Evolutionary conservation across 371 early-diverging fungal species (phyloP).

Genomic region (Actinomortierella wolfii): DNA sequence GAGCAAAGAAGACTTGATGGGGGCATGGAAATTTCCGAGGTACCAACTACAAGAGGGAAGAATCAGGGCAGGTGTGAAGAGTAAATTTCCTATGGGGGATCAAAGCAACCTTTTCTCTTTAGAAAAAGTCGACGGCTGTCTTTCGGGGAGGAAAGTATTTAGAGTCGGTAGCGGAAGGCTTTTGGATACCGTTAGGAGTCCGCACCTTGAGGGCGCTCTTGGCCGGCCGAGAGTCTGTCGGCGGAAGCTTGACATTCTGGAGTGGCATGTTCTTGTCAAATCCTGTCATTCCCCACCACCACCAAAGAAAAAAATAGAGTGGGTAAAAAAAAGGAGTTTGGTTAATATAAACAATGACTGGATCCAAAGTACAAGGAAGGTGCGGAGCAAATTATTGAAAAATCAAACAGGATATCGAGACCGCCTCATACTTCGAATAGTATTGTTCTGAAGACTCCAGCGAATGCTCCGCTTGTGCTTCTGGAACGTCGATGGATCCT

Average conservation of each 20-base stretch:
- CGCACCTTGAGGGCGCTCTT: conserved; percentile 42
- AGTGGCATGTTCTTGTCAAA: conserved; percentile 38
- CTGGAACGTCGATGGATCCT: too few species aligned
- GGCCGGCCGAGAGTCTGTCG: conserved; percentile 21
- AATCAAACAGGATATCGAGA: too few species aligned
- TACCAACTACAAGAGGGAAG: too few species aligned
- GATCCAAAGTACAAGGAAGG: background rate
- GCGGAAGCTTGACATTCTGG: conserved; percentile 26
- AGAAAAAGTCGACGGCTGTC: too few species aligned
- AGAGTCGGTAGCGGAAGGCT: background rate
- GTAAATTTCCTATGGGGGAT: too few species aligned
- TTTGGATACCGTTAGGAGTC: conserved; percentile 22
- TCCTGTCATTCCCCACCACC: too few species aligned
- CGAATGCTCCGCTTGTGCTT: conserved; percentile 26
- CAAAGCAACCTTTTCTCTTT: too few species aligned
- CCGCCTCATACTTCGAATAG: conserved; percentile 23
- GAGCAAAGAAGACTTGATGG: too few species aligned
- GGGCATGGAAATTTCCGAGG: too few species aligned
- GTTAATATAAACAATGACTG: too few species aligned
- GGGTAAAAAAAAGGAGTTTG: background rate
- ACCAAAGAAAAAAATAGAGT: background rate
- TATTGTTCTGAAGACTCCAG: conserved; percentile 42
- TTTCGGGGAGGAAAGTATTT: too few species aligned
- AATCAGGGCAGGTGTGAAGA: too few species aligned
- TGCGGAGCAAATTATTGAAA: background rate